These are phyloP conservation scores for Claviceps capensis DNA, from an alignment of 2,329 filamentous ascomycete genomes.

Conservation along the genomic window DNA sequence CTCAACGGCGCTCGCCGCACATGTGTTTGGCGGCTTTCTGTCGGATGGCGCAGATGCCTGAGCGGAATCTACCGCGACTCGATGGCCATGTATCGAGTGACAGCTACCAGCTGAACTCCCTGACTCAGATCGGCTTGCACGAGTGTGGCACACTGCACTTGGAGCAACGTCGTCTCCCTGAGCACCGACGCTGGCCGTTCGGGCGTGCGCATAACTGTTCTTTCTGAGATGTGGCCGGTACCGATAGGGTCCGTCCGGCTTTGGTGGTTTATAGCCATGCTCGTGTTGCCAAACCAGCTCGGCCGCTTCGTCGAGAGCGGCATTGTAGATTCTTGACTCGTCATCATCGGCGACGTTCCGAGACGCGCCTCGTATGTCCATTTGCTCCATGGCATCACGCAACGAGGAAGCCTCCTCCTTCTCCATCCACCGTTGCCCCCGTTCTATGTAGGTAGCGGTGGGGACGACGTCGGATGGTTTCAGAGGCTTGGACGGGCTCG, in stretches of 20 bases:
- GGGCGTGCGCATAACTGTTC: conserved; percentile 57
- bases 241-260: conserved; percentile 47
- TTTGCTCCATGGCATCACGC: conserved; percentile 58
- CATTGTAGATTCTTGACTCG: conserved; percentile 52
- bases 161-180: conserved; percentile 26
- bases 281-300: conserved; percentile 69
- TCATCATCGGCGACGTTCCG: conserved; percentile 27
- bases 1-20: conserved; percentile 21
- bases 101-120: conserved; percentile 38
- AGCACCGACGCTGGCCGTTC: conserved; percentile 43
- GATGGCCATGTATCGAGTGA: conserved; percentile 20
- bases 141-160: conserved; percentile 31
- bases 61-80: conserved; percentile 13
- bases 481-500: conserved; percentile 27
- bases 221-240: conserved; percentile 58
- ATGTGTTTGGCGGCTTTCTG: conserved; percentile 22
- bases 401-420: conserved; percentile 62
- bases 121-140: conserved; percentile 32
- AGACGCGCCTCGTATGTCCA: conserved; percentile 39
- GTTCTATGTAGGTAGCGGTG: conserved; percentile 57
- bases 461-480: conserved; percentile 49
- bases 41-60: conserved; percentile 8
- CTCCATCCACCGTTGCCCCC: conserved; percentile 65
- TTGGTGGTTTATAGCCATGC: conserved; percentile 34
- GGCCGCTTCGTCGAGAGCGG: conserved; percentile 63